Conservation (phyloP, 176 grass and related monocot genomes). For the Dendrocalamus sinicus region DNA sequence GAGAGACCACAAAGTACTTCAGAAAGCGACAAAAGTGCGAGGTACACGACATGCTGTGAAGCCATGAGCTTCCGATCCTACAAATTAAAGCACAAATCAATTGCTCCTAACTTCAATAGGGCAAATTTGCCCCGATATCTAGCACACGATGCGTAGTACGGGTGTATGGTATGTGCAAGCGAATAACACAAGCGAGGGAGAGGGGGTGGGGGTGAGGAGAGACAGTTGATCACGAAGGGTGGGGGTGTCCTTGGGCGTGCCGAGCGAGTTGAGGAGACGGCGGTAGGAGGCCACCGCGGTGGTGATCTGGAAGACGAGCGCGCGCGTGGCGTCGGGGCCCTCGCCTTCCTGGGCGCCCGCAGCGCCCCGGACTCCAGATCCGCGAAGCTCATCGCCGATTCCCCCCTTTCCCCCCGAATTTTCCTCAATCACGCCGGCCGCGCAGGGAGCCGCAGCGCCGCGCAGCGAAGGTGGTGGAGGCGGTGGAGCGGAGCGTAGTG, state of each 20-base stretch:
- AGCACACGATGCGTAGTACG: background rate
- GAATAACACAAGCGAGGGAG: background rate
- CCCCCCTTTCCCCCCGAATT: background rate
- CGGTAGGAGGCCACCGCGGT: slow-evolving; percentile 85
- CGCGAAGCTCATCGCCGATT: slow-evolving; percentile 86
- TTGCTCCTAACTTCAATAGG: slow-evolving; percentile 5
- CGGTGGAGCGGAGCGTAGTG: slow-evolving; percentile 16
- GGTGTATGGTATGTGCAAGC: slow-evolving; percentile 21
- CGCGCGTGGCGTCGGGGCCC: slow-evolving; percentile 53
- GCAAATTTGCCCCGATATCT: background rate
- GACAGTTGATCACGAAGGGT: slow-evolving; percentile 86
- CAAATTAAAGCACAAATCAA: slow-evolving; percentile 14
- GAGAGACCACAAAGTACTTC: background rate
- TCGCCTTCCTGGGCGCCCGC: slow-evolving; percentile 45
- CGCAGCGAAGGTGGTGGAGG: slow-evolving; percentile 36
- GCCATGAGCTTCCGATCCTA: slow-evolving; percentile 21
- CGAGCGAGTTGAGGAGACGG: slow-evolving; percentile 91
- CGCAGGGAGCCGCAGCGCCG: background rate
- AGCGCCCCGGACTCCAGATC: slow-evolving; percentile 86
- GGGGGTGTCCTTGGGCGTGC: slow-evolving; percentile 83
- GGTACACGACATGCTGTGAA: background rate
- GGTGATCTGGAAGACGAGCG: slow-evolving; percentile 84
- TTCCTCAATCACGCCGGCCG: background rate
- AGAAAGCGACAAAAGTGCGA: slow-evolving; percentile 32
- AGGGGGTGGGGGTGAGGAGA: background rate